Evolutionary conservation across 805 yeast species (phyloP).

Genomic region (Schwanniomyces pseudopolymorphus): DNA sequence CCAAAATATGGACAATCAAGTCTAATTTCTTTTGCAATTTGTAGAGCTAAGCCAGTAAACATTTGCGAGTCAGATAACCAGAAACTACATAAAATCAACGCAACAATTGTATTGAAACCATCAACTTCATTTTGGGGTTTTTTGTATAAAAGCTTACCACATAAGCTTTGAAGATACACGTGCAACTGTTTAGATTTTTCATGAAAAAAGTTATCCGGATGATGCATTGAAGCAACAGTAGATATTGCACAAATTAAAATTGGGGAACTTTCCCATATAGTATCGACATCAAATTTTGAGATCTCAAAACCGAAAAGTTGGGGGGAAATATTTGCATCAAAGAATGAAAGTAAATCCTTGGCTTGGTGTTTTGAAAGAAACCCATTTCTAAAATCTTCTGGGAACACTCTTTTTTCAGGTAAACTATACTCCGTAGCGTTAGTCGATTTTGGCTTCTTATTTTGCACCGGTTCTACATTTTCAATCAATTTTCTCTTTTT

Average conservation of each 20-base stretch:
- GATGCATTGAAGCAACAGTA: conserved; percentile 62
- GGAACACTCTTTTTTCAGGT: not conserved
- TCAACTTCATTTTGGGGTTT: conserved; percentile 46
- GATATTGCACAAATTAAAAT: conserved; percentile 59
- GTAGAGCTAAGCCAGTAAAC: conserved; percentile 68
- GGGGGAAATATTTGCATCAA: conserved; percentile 56
- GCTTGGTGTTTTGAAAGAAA: conserved; percentile 42
- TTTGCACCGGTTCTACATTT: not conserved
- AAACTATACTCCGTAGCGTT: not conserved
- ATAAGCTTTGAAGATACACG: conserved; percentile 29
- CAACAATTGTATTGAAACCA: conserved; percentile 60
- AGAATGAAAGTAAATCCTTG: conserved; percentile 48
- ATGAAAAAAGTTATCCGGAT: conserved; percentile 37
- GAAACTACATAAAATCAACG: conserved; percentile 63
- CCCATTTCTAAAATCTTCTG: conserved; percentile 28
- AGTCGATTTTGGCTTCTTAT: not conserved
- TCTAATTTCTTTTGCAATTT: conserved; percentile 56
- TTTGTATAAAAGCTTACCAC: conserved; percentile 31
- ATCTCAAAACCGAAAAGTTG: conserved; percentile 68
- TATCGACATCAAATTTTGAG: conserved; percentile 46
- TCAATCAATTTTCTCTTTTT: not conserved
- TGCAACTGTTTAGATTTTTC: conserved; percentile 27
- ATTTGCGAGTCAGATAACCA: conserved; percentile 67
- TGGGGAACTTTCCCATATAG: conserved; percentile 56
- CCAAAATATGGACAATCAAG: conserved; percentile 32